Percentiles rank a stretch among this genome's conserved stretches.
phyloP scores from a whole-genome alignment of 2,329 filamentous ascomycete species.

The Neonectria coccinea region DNA sequence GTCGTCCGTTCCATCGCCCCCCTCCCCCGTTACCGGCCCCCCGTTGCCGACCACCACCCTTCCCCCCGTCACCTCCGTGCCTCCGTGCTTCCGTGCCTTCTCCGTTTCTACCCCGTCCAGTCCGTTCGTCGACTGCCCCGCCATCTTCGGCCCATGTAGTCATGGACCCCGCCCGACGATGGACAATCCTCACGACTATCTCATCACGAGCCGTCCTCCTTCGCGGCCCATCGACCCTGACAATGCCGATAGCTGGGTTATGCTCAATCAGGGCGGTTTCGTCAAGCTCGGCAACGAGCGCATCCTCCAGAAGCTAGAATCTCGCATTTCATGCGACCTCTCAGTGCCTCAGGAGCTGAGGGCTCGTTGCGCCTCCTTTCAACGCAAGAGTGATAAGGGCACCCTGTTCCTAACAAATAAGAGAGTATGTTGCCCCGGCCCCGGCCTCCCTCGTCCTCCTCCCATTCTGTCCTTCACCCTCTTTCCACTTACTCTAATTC shows the following conservation, averaged over 20 bases:
- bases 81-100: conserved; percentile 17
- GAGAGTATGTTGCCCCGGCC: conserved; percentile 64
- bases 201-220: conserved; percentile 52
- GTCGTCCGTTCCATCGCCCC: conserved; percentile 12
- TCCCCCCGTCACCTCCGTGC: conserved; percentile 18
- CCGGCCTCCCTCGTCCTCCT: not conserved
- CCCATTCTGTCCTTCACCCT: not conserved
- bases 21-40: conserved; percentile 7
- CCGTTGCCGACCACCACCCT: conserved; percentile 20
- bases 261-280: conserved; percentile 84
- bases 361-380: conserved; percentile 71
- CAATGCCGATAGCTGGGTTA: conserved; percentile 81
- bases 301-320: conserved; percentile 82
- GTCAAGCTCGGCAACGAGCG: conserved; percentile 87
- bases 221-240: conserved; percentile 61
- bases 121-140: conserved; percentile 45
- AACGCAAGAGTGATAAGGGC: conserved; percentile 79
- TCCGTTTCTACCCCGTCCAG: conserved; percentile 21
- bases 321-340: conserved; percentile 81
- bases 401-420: conserved; percentile 86
- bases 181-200: conserved; percentile 57
- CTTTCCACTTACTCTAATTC: conserved; percentile 21
- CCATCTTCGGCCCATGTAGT: conserved; percentile 49
- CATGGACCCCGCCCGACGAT: conserved; percentile 51
- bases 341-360: conserved; percentile 74